A percentile compares a stretch with the other conserved stretches of the same genome.
Evolutionary conservation across 179 eudicot genomes (phyloP).

Genomic region (Silene noctiflora): DNA sequence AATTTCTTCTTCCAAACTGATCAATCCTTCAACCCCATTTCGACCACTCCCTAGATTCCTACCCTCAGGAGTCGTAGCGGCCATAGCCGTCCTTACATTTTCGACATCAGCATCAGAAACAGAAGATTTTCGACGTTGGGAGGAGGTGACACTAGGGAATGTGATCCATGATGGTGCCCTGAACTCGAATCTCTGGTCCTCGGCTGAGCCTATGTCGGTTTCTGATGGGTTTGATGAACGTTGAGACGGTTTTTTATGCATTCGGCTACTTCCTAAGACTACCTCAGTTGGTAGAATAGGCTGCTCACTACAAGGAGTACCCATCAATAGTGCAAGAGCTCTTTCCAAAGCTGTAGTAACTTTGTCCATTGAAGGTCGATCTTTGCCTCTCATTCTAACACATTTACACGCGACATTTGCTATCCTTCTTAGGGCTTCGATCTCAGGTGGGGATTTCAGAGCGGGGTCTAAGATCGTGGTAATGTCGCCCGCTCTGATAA

Average conservation of each 20-base stretch:
- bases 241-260: conserved; percentile 88
- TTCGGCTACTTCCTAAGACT: conserved; percentile 79
- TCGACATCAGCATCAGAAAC: conserved; percentile 71
- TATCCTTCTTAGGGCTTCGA: conserved; percentile 68
- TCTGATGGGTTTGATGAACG: conserved; percentile 76
- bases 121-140: conserved; percentile 87
- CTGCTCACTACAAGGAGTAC: conserved; percentile 87
- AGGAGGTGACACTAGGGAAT: conserved; percentile 87
- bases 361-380: conserved; percentile 91
- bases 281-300: conserved; percentile 90
- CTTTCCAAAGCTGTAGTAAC: conserved; percentile 83
- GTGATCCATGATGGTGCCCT: conserved; percentile 98
- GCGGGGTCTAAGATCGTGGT: conserved; percentile 53
- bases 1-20: conserved; percentile 88
- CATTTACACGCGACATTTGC: conserved; percentile 80
- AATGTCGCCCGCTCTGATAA: conserved; percentile 61
- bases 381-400: conserved; percentile 91
- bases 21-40: conserved; percentile 51
- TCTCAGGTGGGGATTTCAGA: conserved; percentile 56
- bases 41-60: conserved; percentile 37
- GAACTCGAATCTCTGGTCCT: conserved; percentile 74
- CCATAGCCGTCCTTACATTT: conserved; percentile 35
- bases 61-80: conserved; percentile 18
- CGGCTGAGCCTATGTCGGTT: conserved; percentile 57
- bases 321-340: conserved; percentile 77